Evolutionary conservation across 2,329 filamentous ascomycete species (phyloP).

Genomic region (Colletotrichum melonis): DNA sequence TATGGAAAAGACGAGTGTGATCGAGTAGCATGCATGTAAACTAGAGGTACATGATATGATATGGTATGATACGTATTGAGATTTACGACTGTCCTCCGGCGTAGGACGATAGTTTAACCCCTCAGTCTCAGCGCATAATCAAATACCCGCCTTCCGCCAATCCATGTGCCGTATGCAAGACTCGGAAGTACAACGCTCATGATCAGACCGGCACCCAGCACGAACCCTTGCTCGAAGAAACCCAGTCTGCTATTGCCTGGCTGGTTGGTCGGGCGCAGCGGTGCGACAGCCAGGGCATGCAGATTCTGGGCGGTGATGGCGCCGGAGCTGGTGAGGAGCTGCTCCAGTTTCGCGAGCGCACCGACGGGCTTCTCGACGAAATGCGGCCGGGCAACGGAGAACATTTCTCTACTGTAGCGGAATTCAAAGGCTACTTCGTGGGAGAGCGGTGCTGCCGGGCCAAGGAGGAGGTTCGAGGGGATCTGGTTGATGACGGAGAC

Average conservation of each 20-base stretch:
- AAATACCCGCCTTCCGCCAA: conserved; percentile 24
- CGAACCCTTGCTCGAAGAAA: conserved; percentile 26
- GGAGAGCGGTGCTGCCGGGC: conserved; percentile 20
- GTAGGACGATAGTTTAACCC: not conserved
- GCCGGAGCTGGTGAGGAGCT: conserved; percentile 13
- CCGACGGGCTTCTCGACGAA: conserved; percentile 16
- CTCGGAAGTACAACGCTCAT: conserved; percentile 26
- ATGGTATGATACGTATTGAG: not conserved
- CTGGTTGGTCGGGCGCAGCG: conserved; percentile 21
- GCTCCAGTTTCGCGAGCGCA: conserved; percentile 12
- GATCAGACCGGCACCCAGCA: conserved; percentile 27
- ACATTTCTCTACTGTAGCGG: conserved; percentile 30
- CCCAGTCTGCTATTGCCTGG: conserved; percentile 28
- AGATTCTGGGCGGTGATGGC: conserved; percentile 9
- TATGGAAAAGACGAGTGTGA: not conserved
- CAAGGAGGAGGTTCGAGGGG: conserved; percentile 60
- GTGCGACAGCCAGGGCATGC: conserved; percentile 7
- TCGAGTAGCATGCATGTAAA: not conserved
- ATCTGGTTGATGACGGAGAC: conserved; percentile 68
- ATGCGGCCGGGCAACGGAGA: conserved; percentile 27
- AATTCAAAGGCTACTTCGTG: conserved; percentile 16
- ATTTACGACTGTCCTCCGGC: not conserved
- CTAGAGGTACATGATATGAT: not conserved
- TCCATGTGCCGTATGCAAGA: conserved; percentile 33
- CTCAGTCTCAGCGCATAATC: conserved; percentile 26